These are phyloP conservation scores for Puccinia sorghi DNA, from an alignment of 1,284 basidiomycete genomes.

Conservation along the genomic window DNA sequence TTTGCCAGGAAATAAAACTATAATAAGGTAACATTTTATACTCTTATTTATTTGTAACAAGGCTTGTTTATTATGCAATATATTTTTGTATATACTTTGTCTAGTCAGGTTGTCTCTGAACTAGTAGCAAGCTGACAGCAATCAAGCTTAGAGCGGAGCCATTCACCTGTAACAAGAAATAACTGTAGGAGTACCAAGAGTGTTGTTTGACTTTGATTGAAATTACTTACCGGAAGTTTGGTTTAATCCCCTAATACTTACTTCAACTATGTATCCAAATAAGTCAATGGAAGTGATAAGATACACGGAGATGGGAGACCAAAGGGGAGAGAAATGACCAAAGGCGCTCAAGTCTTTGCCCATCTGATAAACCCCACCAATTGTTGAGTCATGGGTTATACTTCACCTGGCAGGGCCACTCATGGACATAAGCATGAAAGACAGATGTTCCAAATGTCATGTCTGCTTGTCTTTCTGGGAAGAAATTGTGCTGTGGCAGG, in stretches of 20 bases:
- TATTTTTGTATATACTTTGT: no score
- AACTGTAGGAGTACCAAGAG: background rate
- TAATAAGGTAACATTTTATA: no score
- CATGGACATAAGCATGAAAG: conserved; percentile 18
- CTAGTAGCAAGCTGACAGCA: no score
- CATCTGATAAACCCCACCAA: conserved; percentile 16
- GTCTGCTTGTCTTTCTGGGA: background rate
- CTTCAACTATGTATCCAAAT: background rate
- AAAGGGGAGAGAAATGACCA: background rate
- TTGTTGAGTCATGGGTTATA: conserved; percentile 18
- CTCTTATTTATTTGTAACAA: no score
- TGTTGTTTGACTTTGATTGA: background rate
- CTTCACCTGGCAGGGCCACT: conserved; percentile 19
- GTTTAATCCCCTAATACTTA: background rate
- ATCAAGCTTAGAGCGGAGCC: background rate
- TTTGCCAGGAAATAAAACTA: no score
- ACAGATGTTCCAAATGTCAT: conserved; percentile 21
- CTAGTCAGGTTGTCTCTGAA: no score
- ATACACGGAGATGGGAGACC: background rate
- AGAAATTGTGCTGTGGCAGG: background rate
- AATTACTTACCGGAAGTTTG: background rate
- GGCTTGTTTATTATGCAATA: no score
- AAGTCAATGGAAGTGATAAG: conserved; percentile 5
- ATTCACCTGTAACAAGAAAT: background rate
- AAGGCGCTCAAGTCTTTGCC: conserved; percentile 4